Percentiles rank a stretch among this genome's conserved stretches.
phyloP scores from a whole-genome alignment of 1,284 basidiomycete genomes.

The Apiotrichum mycotoxinovorans region DNA sequence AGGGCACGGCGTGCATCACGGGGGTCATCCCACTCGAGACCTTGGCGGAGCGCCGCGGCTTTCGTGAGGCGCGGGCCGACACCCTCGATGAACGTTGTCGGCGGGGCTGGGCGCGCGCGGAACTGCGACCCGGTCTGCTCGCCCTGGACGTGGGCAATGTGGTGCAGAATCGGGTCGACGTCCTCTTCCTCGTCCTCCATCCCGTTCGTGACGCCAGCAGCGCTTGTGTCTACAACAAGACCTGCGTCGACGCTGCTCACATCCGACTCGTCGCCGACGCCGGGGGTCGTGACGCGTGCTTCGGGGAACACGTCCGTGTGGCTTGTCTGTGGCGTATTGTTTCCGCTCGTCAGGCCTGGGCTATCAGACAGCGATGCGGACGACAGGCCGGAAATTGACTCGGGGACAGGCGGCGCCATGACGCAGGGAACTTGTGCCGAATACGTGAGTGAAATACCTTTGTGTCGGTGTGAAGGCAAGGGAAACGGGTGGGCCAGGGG shows the following conservation, averaged over 20 bases:
- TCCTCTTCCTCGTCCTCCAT: slow-evolving; percentile 13
- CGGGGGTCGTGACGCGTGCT: not conserved
- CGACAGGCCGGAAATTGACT: not conserved
- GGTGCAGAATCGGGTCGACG: slow-evolving; percentile 25
- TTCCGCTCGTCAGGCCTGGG: slow-evolving; percentile 1
- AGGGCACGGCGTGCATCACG: slow-evolving; percentile 11
- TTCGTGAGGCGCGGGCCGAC: slow-evolving; percentile 40
- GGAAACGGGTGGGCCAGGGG: no score
- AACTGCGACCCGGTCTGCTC: slow-evolving; percentile 11
- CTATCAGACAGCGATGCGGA: not conserved
- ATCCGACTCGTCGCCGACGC: not conserved
- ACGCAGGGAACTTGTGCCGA: no score
- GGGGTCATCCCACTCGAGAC: slow-evolving; percentile 34
- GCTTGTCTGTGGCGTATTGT: not conserved
- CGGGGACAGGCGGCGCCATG: not conserved
- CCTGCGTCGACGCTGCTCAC: not conserved
- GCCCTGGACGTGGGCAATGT: slow-evolving; percentile 8
- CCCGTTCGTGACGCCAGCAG: no score
- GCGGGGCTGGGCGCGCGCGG: slow-evolving; percentile 31
- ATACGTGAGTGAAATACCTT: no score
- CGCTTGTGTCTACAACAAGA: not conserved
- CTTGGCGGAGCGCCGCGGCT: slow-evolving; percentile 31
- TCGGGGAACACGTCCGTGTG: not conserved
- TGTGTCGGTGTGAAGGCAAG: no score
- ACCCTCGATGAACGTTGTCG: slow-evolving; percentile 12